Evolutionary conservation across 169 alveolate genomes (phyloP).

Genomic region (Plasmodium coatneyi): DNA sequence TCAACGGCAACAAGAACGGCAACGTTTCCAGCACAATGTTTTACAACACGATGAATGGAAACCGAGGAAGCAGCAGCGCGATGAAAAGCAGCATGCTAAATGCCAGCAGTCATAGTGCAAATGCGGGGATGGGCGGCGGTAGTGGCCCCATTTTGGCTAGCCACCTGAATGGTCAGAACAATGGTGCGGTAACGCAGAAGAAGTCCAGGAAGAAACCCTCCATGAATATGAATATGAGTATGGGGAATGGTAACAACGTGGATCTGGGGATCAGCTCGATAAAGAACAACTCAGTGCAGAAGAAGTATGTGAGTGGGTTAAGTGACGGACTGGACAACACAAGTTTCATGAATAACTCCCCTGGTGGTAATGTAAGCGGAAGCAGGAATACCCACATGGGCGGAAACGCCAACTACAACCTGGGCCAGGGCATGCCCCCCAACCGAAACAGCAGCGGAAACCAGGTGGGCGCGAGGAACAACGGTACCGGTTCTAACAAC

Average conservation of each 20-base stretch:
- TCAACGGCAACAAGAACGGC: slow-evolving; percentile 1
- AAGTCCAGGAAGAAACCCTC: background rate
- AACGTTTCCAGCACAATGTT: background rate
- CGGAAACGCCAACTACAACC: background rate
- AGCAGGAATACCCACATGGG: background rate
- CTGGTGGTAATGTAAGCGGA: background rate
- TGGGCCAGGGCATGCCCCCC: background rate
- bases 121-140: background rate
- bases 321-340: background rate
- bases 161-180: background rate
- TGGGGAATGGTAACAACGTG: background rate
- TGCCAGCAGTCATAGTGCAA: background rate
- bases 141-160: background rate
- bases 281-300: slow-evolving; percentile 2
- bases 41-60: background rate
- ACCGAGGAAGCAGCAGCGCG: background rate
- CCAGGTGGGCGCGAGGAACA: background rate
- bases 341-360: background rate
- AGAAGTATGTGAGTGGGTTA: background rate
- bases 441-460: background rate
- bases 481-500: background rate
- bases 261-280: background rate
- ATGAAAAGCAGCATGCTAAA: background rate
- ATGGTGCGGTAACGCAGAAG: background rate
- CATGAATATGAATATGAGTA: slow-evolving; percentile 5